Conservation (phyloP, 805 yeast species). For the Ogataea methanolica region DNA sequence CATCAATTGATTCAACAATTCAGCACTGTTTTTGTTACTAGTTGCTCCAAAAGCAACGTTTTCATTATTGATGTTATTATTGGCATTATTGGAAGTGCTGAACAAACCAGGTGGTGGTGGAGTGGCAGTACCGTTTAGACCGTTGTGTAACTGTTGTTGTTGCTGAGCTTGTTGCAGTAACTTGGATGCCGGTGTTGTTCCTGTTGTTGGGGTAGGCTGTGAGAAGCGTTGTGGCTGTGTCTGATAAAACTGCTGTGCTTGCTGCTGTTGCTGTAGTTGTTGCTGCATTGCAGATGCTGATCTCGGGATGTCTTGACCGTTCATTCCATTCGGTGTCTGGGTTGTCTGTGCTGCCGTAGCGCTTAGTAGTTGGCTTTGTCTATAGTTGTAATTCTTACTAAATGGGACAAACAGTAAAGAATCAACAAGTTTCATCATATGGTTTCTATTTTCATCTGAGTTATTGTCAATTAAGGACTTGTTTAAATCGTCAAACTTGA, state of each 20-base stretch:
- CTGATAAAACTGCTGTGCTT: slow-evolving; percentile 26
- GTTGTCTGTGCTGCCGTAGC: slow-evolving; percentile 8
- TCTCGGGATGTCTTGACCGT: slow-evolving; percentile 1
- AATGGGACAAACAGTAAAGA: slow-evolving; percentile 30
- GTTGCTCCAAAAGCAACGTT: slow-evolving; percentile 6
- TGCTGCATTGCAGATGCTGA: slow-evolving; percentile 1
- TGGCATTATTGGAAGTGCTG: slow-evolving; percentile 3
- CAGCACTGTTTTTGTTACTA: slow-evolving; percentile 40
- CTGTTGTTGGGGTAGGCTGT: slow-evolving; percentile 24
- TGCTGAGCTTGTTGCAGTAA: slow-evolving; percentile 29
- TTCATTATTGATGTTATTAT: no score
- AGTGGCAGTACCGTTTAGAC: slow-evolving; percentile 29
- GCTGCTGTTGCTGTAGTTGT: slow-evolving; percentile 8
- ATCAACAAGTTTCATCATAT: slow-evolving; percentile 26
- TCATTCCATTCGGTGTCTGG: slow-evolving; percentile 2
- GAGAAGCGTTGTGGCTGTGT: slow-evolving; percentile 26
- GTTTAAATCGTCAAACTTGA: slow-evolving; percentile 14
- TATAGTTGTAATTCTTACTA: slow-evolving; percentile 28
- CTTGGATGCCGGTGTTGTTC: slow-evolving; percentile 26
- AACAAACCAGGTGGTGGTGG: slow-evolving; percentile 77
- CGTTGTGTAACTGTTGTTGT: slow-evolving; percentile 13
- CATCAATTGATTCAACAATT: slow-evolving; percentile 78
- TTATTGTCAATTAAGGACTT: slow-evolving; percentile 7
- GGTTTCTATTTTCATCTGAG: slow-evolving; percentile 17
- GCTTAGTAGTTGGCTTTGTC: neutral